Percentiles rank a stretch among this genome's conserved stretches.
phyloP scores from a whole-genome alignment of 1,284 basidiomycete species.

The Cryptococcus jaspeensis region DNA sequence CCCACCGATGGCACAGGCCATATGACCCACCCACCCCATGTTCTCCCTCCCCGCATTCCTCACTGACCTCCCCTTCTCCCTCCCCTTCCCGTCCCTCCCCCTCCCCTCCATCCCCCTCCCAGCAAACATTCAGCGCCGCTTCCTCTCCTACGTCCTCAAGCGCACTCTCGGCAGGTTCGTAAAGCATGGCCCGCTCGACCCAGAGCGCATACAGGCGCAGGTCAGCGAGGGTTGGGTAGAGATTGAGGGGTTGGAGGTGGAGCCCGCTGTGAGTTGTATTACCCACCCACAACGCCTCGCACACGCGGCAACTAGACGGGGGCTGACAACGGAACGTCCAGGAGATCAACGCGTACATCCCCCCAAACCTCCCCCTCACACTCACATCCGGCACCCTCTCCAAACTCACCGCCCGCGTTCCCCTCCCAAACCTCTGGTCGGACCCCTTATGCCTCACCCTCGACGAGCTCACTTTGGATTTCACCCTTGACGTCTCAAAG shows the following conservation, averaged over 20 bases:
- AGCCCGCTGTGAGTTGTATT: slow-evolving; percentile 64
- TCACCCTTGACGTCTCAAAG: slow-evolving; percentile 59
- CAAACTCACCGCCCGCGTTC: slow-evolving; percentile 64
- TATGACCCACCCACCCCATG: slow-evolving; percentile 23
- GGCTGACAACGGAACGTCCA: slow-evolving; percentile 44
- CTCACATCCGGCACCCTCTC: slow-evolving; percentile 71
- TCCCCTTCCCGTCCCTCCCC: slow-evolving; percentile 20
- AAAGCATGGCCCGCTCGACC: slow-evolving; percentile 81
- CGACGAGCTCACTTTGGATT: slow-evolving; percentile 66
- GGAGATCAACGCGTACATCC: slow-evolving; percentile 77
- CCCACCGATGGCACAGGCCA: not conserved
- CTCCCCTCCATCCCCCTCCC: slow-evolving; percentile 61
- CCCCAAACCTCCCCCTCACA: slow-evolving; percentile 62
- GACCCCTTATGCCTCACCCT: slow-evolving; percentile 53
- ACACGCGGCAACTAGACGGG: not conserved
- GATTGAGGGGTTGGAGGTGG: slow-evolving; percentile 76
- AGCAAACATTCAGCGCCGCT: slow-evolving; percentile 77
- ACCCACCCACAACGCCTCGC: too few species aligned
- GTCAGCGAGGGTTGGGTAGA: slow-evolving; percentile 85
- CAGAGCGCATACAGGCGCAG: slow-evolving; percentile 84
- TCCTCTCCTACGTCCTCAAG: slow-evolving; percentile 84
- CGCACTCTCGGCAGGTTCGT: slow-evolving; percentile 80
- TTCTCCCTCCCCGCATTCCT: slow-evolving; percentile 39
- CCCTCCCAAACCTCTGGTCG: slow-evolving; percentile 49
- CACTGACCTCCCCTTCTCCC: slow-evolving; percentile 32